Conservation (phyloP, 2,329 filamentous ascomycete genomes). For the Biscogniauxia marginata region DNA sequence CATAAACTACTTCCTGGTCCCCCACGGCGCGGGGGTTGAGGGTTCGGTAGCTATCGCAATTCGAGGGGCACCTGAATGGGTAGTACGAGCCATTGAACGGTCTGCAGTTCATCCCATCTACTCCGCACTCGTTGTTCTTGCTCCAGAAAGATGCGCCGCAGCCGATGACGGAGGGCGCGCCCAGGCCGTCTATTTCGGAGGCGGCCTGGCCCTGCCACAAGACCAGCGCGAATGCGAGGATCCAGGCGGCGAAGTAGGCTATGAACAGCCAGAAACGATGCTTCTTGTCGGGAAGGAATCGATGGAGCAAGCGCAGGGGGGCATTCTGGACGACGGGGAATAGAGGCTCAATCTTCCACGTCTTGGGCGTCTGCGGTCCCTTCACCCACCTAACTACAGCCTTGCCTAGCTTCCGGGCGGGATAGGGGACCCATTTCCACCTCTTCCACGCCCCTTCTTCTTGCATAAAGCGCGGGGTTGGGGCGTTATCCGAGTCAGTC, state of each 20-base stretch:
- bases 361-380: constrained; percentile 54
- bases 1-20: constrained; percentile 63
- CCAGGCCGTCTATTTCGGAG: constrained; percentile 66
- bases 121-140: constrained; percentile 67
- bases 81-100: constrained; percentile 71
- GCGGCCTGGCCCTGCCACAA: constrained; percentile 60
- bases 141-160: constrained; percentile 72
- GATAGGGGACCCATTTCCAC: constrained; percentile 60
- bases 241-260: constrained; percentile 64
- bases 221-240: constrained; percentile 67
- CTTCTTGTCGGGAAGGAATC: constrained; percentile 56
- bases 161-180: constrained; percentile 61
- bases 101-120: constrained; percentile 72
- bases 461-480: constrained; percentile 61
- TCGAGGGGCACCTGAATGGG: constrained; percentile 72
- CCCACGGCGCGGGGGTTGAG: constrained; percentile 76
- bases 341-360: constrained; percentile 55
- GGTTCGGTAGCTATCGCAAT: constrained; percentile 64
- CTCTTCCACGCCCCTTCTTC: constrained; percentile 50
- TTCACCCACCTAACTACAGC: constrained; percentile 49
- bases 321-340: constrained; percentile 67
- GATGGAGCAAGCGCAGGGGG: constrained; percentile 63
- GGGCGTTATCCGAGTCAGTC: constrained; percentile 39
- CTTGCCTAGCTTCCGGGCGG: constrained; percentile 46
- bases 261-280: constrained; percentile 60